Base-by-base conservation (phyloP, 768 basidiomycete species). In the Mycena floridula region DNA sequence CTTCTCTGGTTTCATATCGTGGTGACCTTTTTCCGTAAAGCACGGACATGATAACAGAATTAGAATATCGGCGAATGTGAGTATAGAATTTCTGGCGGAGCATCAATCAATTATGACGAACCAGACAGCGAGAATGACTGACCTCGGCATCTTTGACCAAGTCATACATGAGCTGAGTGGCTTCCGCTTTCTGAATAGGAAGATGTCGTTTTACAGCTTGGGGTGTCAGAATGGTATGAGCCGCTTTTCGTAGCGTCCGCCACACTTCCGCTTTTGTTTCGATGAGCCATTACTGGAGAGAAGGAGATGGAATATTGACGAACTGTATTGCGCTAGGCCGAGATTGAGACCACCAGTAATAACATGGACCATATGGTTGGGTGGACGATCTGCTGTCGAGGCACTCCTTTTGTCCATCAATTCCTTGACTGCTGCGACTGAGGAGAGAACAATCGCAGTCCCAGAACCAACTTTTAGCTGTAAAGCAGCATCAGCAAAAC, bases 81-180 rank as follows among this genome's bases (percentile, higher is more conserved):
- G 21, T 50, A 24, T 42, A 53, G 37, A 52, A 49, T 2, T 30
- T 11, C 53, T 56, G 43, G 46, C 77, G 53, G 25, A 15, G 13
- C 4, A 44, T 22, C 43, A 24, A 13, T 8, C n/a, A 25, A 36
- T 21, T 36, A 20, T 6, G 13, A n/a, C n/a, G n/a, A n/a, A n/a
- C n/a, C n/a, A n/a, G n/a, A n/a, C n/a, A 22, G 43, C 13, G 18
- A 37, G 9, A 25, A 24, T 25, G 23, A 47, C 45, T 30, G 42
- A 64, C 63, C 45, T 59, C 44, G n/a, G 64, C 62, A 2, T 51
- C 37, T 12, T 52, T 50, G 25, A 65, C 27, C 13, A 65, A 24
- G 25, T 65, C 64, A 25, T 55, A 48, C 48, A 65, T 48, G 25
- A 65, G 49, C 41, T 62, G 63, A 13, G 50, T 40, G 9, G 57